phyloP scores from a whole-genome alignment of 2,329 filamentous ascomycete genomes.

The Teratosphaeria epicoccoides region DNA sequence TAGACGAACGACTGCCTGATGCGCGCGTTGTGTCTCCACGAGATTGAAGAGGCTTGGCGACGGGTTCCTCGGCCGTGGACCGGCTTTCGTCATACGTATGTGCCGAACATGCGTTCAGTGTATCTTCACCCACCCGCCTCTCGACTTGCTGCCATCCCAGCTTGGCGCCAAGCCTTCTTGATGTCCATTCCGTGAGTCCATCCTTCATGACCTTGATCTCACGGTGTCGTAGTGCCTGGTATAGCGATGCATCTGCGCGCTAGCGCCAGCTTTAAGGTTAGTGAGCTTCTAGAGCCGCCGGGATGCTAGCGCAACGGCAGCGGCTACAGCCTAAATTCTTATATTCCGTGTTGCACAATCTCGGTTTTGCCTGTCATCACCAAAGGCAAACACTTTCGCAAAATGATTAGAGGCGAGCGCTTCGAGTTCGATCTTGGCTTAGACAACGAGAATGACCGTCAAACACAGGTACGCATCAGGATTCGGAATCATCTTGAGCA shows the following conservation, averaged over 20 bases:
- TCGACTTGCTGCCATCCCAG: background rate
- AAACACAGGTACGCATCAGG: background rate
- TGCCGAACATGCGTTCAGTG: background rate
- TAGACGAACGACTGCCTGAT: no score
- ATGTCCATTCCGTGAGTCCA: background rate
- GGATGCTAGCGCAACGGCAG: background rate
- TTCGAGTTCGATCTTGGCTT: slow-evolving; percentile 50
- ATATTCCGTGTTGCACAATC: background rate
- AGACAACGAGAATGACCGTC: slow-evolving; percentile 24
- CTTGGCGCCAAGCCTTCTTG: background rate
- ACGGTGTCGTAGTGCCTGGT: background rate
- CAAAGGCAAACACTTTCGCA: background rate
- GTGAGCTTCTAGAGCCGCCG: no score
- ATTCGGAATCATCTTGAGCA: no score
- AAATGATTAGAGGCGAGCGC: slow-evolving; percentile 45
- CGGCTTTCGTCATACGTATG: background rate
- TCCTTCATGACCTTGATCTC: background rate
- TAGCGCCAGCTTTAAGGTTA: background rate
- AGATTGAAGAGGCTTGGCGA: background rate
- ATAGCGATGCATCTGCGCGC: background rate
- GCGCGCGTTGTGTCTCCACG: background rate
- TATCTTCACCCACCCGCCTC: background rate
- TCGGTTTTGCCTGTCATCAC: background rate
- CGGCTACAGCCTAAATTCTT: background rate
- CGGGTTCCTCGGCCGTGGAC: background rate